These are phyloP conservation scores for Sporothrix euskadiensis DNA, from an alignment of 2,329 filamentous ascomycete species.

Conservation along the genomic window DNA sequence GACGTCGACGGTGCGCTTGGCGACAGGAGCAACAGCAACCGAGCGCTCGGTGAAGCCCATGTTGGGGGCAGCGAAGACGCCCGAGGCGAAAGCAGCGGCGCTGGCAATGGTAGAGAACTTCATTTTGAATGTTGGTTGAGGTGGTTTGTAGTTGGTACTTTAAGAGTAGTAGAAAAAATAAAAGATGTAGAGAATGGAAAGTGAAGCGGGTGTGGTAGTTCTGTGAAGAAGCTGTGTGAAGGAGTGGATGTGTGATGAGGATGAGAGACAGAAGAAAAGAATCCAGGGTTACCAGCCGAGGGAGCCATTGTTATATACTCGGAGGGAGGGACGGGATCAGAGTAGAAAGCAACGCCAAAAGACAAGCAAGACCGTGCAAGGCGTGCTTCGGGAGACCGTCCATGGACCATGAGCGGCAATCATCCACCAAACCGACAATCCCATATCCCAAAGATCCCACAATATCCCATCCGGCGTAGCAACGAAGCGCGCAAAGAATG, in stretches of 20 bases:
- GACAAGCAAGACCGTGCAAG: background rate
- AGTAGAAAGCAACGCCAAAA: background rate
- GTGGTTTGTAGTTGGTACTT: background rate
- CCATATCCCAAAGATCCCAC: slow-evolving; percentile 14
- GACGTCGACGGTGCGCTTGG: slow-evolving; percentile 17
- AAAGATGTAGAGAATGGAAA: slow-evolving; percentile 9
- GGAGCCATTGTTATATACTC: slow-evolving; percentile 24
- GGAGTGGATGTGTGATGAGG: slow-evolving; percentile 22
- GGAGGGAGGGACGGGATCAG: slow-evolving; percentile 5
- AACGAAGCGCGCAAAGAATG: slow-evolving; percentile 14
- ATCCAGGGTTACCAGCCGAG: background rate
- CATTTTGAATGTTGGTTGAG: slow-evolving; percentile 26
- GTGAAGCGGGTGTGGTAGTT: background rate
- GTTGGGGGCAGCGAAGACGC: slow-evolving; percentile 29
- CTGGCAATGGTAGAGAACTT: slow-evolving; percentile 30
- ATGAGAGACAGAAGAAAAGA: slow-evolving; percentile 13
- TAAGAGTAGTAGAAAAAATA: background rate
- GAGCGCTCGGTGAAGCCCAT: background rate
- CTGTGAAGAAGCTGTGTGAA: slow-evolving; percentile 20
- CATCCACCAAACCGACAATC: slow-evolving; percentile 17
- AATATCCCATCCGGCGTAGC: slow-evolving; percentile 7
- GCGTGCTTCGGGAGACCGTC: background rate
- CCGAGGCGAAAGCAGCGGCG: slow-evolving; percentile 21
- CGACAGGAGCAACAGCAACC: background rate
- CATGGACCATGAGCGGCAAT: background rate